Evolutionary conservation across 208 protist genomes (phyloP), one percentile per base, ranked within the genome.

Genomic region (Ichthyophonus hoferi): DNA sequence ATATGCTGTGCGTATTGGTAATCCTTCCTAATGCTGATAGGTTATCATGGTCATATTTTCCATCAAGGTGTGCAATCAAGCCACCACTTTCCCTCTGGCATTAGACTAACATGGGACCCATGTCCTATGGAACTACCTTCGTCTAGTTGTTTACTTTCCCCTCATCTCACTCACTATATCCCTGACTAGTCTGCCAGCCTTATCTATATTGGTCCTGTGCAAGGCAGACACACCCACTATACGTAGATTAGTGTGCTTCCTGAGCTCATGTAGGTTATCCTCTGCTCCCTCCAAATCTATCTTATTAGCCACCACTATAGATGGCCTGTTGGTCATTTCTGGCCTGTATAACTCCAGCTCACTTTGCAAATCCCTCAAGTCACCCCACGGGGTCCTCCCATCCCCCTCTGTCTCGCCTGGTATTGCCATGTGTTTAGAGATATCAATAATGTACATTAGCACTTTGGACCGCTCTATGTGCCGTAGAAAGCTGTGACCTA

Each of bases 401-500:
- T 24, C 24, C 50, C 50, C 50, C 50, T 67, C 50, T 24, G 50
- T 67, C 14, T 7, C 50, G 50, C 7, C 14, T 7, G 50, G 50
- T 7, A 24, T n/a, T 67, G 50, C 50, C n/a, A n/a, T n/a, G n/a
- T n/a, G n/a, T n/a, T n/a, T n/a, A 82, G 87, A 34, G 7, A 34
- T 37, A 43, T 91, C 89, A 17, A 91, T 38, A 42, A 91, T 39
- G 40, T 91, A 91, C 83, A 91, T 12, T 17, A 95, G 78, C 0
- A 93, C 88, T 37, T 90, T 88, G 1, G 90, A 92, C 17, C 94
- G 35, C 87, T 95, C 93, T 37, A 95, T 94, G 58, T 95, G 94
- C 37, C 93, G 86, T 1, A 95, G 87, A 40, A 95, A 95, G 35
- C 82, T 39, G 17, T 93, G 91, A 14, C 94, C 94, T 1, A 95